Percentiles rank a stretch among this genome's conserved stretches.
Evolutionary conservation across 1,139 yeast species (phyloP).

Genomic region (Candida sp.): DNA sequence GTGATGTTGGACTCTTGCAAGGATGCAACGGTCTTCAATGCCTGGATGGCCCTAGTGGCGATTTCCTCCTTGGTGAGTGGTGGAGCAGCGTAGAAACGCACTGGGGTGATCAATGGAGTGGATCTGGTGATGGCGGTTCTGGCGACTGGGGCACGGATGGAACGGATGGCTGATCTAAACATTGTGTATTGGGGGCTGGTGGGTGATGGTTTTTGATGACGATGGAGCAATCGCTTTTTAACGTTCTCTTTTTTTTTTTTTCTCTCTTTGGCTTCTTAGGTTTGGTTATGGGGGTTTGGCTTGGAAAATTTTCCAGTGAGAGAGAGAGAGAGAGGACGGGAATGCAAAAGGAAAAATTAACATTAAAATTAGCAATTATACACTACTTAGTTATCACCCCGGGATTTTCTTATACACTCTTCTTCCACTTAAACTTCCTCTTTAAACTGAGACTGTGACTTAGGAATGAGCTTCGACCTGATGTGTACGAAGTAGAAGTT

Average conservation of each 20-base stretch:
- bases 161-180: slow-evolving; percentile 47
- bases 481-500: slow-evolving; percentile 2
- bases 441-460: slow-evolving; percentile 5
- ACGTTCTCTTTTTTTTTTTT: not conserved
- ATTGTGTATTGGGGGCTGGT: slow-evolving; percentile 17
- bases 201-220: not conserved
- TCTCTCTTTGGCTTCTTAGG: not conserved
- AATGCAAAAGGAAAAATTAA: not conserved
- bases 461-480: slow-evolving; percentile 3
- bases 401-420: not conserved
- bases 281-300: too few species aligned
- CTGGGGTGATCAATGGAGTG: slow-evolving; percentile 32
- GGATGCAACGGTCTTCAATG: slow-evolving; percentile 55
- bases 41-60: slow-evolving; percentile 51
- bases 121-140: slow-evolving; percentile 16
- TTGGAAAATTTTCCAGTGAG: not conserved
- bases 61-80: slow-evolving; percentile 54
- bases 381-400: not conserved
- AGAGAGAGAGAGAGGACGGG: not conserved
- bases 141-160: slow-evolving; percentile 37
- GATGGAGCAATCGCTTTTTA: not conserved
- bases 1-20: slow-evolving; percentile 50
- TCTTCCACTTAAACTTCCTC: slow-evolving; percentile 4
- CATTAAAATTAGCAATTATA: not conserved
- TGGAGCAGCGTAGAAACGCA: slow-evolving; percentile 52